Evolutionary conservation across 768 basidiomycete species (phyloP), one percentile per base, ranked within the genome.

Genomic region (Gymnopilus junonius): DNA sequence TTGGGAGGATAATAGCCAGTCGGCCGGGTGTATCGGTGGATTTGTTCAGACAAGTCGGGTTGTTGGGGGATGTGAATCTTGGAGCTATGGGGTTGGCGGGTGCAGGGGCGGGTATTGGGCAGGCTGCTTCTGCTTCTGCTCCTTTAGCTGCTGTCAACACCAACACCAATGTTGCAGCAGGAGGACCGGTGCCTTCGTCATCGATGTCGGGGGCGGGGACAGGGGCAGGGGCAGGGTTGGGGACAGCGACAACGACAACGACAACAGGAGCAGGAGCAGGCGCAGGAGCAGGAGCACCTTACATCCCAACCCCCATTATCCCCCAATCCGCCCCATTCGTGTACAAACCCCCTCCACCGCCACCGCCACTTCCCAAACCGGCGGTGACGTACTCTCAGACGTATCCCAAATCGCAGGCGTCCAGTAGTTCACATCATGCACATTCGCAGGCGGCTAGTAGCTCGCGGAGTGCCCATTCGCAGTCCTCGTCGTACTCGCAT

Each of bases 11-110:
- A 4, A 51, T 65, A 10, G 63, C 65, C 3, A 64, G 59, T 34
- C 67, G 64, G n/a, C 66, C 66, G 7, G 56, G 69, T 3, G 43
- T 68, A 12, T 62, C 59, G 14, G 67, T 65, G 40, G 68, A 69
- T 48, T 65, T 58, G 46, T 67, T 69, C 23, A 54, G 23, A 23
- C 23, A 46, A 23, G 45, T 46, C 8, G 21, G 45, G 45, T 11
- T 46, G 45, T 46, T 46, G 23, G 45, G 14, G 11, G 40, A n/a
- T 10, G 40, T 4, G 40, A n/a, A n/a, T 42, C 12, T n/a, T 42
- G 40, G 40, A 14, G 35, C 35, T 42, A 17, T 42, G 40, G 40
- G 40, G n/a, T n/a, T n/a, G 11, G 40, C 8, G 11, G 40, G 40
- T 42, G 40, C 15, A 14, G 8, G 8, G 7, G 8, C 35, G 8